Evolutionary conservation across 257 asterid genomes (phyloP).

Genomic region (Galeopsis tetrahit): DNA sequence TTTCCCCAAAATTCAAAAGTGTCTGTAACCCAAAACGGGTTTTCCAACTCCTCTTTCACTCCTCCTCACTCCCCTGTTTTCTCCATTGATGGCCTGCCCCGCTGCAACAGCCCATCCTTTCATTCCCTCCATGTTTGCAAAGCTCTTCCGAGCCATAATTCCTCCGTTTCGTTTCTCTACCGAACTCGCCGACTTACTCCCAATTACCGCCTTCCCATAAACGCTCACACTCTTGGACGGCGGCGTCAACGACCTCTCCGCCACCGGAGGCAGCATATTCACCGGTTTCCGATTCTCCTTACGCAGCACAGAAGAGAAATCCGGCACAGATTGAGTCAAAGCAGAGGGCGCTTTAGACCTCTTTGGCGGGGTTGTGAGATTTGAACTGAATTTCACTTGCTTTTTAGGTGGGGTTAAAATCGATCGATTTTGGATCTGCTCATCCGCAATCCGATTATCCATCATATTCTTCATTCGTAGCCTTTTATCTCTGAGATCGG

Average conservation of each 20-base stretch:
- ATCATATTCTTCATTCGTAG: constrained; percentile 44
- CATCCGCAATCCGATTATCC: constrained; percentile 26
- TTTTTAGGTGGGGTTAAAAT: constrained; percentile 68
- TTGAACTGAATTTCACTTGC: constrained; percentile 66
- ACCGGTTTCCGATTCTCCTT: constrained; percentile 90
- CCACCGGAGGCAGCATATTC: constrained; percentile 50
- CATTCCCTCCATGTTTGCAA: constrained; percentile 70
- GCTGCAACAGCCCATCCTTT: constrained; percentile 63
- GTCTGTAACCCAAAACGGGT: constrained; percentile 59
- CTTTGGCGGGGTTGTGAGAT: constrained; percentile 56
- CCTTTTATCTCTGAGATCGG: constrained; percentile 74
- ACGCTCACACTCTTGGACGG: constrained; percentile 58
- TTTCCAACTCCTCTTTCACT: constrained; percentile 39
- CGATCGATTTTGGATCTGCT: constrained; percentile 27
- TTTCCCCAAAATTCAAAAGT: constrained; percentile 37
- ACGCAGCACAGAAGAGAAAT: constrained; percentile 73
- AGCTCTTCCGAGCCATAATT: constrained; percentile 77
- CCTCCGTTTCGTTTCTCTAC: constrained; percentile 78
- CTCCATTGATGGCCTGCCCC: constrained; percentile 57
- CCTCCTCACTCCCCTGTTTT: constrained; percentile 41
- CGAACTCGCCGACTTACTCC: constrained; percentile 75
- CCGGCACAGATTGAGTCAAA: constrained; percentile 86
- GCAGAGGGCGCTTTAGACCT: constrained; percentile 54
- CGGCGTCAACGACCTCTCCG: constrained; percentile 64
- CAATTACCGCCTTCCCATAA: constrained; percentile 58